phyloP scores from a whole-genome alignment of 2,329 filamentous ascomycete species.

The Ceratocystis cacaofunesta region DNA sequence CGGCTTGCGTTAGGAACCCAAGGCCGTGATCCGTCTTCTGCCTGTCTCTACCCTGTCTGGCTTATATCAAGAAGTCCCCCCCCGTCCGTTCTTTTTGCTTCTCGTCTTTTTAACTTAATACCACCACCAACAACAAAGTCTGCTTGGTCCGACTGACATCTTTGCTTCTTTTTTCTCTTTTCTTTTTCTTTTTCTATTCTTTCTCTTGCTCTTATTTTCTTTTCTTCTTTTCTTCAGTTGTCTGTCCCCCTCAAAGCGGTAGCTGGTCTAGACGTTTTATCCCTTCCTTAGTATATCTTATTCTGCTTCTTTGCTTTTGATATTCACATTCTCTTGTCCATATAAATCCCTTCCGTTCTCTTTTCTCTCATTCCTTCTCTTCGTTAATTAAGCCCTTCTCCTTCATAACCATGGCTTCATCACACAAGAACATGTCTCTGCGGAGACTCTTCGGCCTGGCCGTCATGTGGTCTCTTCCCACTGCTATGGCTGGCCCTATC shows the following conservation, averaged over 20 bases:
- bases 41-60: too few relatives aligned
- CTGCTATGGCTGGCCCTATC: conserved; percentile 21
- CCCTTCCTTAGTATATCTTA: not conserved
- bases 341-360: not conserved
- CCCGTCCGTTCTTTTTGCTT: not conserved
- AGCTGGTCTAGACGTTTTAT: conserved; percentile 10
- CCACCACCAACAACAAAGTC: not conserved
- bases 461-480: conserved; percentile 20
- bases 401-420: conserved; percentile 19
- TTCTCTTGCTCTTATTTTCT: not conserved
- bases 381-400: not conserved
- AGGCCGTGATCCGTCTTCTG: too few relatives aligned
- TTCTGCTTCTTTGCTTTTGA: not conserved
- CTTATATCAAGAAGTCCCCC: not conserved
- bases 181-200: not conserved
- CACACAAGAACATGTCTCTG: not conserved
- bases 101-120: not conserved
- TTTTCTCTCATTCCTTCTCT: not conserved
- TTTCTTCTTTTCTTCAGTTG: not conserved
- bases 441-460: conserved; percentile 18
- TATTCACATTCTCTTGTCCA: conserved; percentile 3
- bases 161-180: not conserved
- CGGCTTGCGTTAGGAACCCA: too few relatives aligned
- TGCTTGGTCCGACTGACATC: too few relatives aligned
- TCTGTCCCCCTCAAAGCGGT: conserved; percentile 8